phyloP scores from a whole-genome alignment of 2,329 filamentous ascomycete genomes.

The Domatiomyces catenatus region DNA sequence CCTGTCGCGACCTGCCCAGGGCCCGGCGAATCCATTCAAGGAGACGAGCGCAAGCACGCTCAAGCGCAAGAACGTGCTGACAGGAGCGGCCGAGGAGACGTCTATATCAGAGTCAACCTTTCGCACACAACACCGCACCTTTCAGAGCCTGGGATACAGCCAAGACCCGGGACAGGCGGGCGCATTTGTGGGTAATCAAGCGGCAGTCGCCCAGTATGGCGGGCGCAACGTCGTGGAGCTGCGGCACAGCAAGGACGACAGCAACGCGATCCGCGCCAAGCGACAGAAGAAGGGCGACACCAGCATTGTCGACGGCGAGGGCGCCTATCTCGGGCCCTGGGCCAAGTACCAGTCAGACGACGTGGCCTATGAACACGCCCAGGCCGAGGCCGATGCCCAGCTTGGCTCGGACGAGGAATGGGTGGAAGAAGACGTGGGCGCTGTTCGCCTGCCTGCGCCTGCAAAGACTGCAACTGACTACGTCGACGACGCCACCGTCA shows the following conservation, averaged over 20 bases:
- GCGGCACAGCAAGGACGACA: slow-evolving; percentile 53
- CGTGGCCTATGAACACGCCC: slow-evolving; percentile 52
- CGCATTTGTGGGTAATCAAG: slow-evolving; percentile 34
- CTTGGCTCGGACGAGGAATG: slow-evolving; percentile 67
- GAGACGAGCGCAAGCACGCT: slow-evolving; percentile 40
- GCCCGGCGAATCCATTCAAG: slow-evolving; percentile 62
- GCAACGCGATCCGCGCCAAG: slow-evolving; percentile 51
- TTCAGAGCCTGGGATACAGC: slow-evolving; percentile 49
- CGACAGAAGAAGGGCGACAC: slow-evolving; percentile 76
- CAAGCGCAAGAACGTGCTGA: slow-evolving; percentile 70
- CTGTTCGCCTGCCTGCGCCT: slow-evolving; percentile 34
- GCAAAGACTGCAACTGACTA: slow-evolving; percentile 38
- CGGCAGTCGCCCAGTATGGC: slow-evolving; percentile 29
- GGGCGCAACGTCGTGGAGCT: slow-evolving; percentile 40
- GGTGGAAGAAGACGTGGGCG: slow-evolving; percentile 55
- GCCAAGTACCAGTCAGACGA: slow-evolving; percentile 66
- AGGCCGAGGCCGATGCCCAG: slow-evolving; percentile 53
- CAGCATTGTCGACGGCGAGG: slow-evolving; percentile 68
- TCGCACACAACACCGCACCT: slow-evolving; percentile 67
- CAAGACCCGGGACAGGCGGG: slow-evolving; percentile 31
- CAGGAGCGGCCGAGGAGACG: slow-evolving; percentile 75
- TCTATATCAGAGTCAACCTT: slow-evolving; percentile 85
- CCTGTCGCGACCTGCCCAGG: slow-evolving; percentile 48
- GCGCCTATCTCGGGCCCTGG: slow-evolving; percentile 89
- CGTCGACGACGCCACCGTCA: slow-evolving; percentile 42